Evolutionary conservation across 2,329 filamentous ascomycete species (phyloP), one percentile per base, ranked within the genome.

Genomic region (Cercospora zeina): DNA sequence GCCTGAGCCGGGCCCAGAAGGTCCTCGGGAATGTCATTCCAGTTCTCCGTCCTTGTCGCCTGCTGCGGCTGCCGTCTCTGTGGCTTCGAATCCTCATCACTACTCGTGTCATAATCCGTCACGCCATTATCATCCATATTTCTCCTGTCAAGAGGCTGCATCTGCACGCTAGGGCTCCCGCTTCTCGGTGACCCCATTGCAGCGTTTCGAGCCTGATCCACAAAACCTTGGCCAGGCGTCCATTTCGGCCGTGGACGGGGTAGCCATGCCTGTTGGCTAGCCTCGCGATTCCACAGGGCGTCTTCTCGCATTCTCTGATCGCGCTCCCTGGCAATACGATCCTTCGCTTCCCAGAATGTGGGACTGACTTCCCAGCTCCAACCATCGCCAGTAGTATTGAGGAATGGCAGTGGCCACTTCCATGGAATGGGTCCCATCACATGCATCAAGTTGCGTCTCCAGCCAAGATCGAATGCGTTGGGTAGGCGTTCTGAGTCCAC

Each of bases 281-380:
- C 53, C 27, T 63, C 54, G 30, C 57, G 54, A 27, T 67, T 62
- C 67, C 65, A 67, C 7, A 49, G 27, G 4, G 59, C 62, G 16
- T 69, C 69, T 60, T 70, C 68, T 45, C 66, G 68, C 62, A 76
- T 72, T 31, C 75, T 72, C 50, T 78, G 74, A 42, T 72, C 73
- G 30, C 77, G 74, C 54, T 92, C 80, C 19, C 79, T 79, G 5
- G 68, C 71, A 2, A 75, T 59, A 2, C 70, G 72, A 9, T 91
- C 87, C 47, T 87, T 82, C 3, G 88, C 89, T 36, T 87, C 86
- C 2, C 90, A 66, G 89, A 95, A 99, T 67, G 85, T 86, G 0
- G 85, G 82, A 71, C 87, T 96, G 0, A 93, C 85, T 71, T 97
- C 92, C 95, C 95, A 99, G 49, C 82, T 83, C 93, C 93, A 99